Conservation (phyloP, 345 rosid species). For the Lepidium aucheri region DNA sequence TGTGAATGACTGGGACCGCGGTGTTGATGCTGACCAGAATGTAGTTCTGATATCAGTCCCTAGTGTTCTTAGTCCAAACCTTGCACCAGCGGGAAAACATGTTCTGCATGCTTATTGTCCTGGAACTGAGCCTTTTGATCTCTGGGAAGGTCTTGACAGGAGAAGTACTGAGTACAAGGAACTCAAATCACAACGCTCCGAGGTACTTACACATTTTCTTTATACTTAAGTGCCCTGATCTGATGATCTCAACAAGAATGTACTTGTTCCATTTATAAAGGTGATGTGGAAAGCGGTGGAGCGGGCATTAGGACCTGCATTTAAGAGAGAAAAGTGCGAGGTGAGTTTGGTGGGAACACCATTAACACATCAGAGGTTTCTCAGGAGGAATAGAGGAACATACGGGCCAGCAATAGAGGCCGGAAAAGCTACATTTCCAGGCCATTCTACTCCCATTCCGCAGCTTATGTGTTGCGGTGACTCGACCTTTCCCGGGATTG, state of each 20-base stretch:
- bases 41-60: constrained; percentile 86
- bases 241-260: background rate
- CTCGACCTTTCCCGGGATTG: constrained; percentile 90
- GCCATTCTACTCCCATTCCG: constrained; percentile 70
- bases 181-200: constrained; percentile 77
- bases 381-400: constrained; percentile 74
- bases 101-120: constrained; percentile 79
- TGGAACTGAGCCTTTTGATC: constrained; percentile 73
- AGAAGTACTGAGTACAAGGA: constrained; percentile 61
- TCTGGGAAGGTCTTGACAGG: constrained; percentile 84
- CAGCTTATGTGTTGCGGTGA: constrained; percentile 86
- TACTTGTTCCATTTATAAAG: constrained; percentile 25
- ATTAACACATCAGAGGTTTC: constrained; percentile 72
- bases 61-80: constrained; percentile 62
- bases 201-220: constrained; percentile 37
- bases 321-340: constrained; percentile 67
- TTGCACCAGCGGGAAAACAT: constrained; percentile 87
- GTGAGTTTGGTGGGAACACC: constrained; percentile 88
- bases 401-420: constrained; percentile 86
- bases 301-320: constrained; percentile 70
- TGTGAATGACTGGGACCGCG: constrained; percentile 82
- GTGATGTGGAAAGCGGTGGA: constrained; percentile 90
- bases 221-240: background rate
- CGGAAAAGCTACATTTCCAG: constrained; percentile 69
- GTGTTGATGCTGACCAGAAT: constrained; percentile 91